These are phyloP conservation scores for Pseudocercospora macadamiae DNA, from an alignment of 2,329 filamentous ascomycete genomes.

Conservation along the genomic window DNA sequence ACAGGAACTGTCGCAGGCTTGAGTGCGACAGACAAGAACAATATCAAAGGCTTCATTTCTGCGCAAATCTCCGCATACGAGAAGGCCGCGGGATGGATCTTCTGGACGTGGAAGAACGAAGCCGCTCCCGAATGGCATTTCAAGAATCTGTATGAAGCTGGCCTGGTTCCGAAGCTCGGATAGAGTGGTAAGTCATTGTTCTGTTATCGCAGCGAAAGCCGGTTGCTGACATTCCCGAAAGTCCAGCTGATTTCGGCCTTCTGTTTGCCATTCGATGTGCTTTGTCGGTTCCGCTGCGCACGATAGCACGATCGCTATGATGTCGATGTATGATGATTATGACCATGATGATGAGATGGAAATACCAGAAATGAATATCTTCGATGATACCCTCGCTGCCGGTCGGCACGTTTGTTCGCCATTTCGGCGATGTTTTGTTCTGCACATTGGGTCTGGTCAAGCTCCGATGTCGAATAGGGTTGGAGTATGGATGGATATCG, in stretches of 20 bases:
- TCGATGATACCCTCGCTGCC: conserved; percentile 20
- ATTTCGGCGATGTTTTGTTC: neutral
- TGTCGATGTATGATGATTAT: neutral
- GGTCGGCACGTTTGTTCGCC: neutral
- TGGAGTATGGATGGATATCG: neutral
- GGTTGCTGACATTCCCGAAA: no score
- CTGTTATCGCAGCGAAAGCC: no score
- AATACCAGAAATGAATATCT: neutral
- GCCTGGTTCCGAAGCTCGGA: conserved; percentile 33
- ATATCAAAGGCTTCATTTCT: conserved; percentile 50
- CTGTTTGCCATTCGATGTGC: no score
- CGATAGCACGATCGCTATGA: conserved; percentile 6
- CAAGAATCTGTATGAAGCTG: conserved; percentile 46
- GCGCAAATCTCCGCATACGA: conserved; percentile 54
- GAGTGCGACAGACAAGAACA: conserved; percentile 45
- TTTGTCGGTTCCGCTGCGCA: no score
- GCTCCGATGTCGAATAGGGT: neutral
- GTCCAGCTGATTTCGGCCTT: no score
- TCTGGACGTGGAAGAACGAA: conserved; percentile 57
- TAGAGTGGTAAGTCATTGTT: conserved; percentile 23
- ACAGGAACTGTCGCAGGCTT: conserved; percentile 47
- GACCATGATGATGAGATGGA: conserved; percentile 8
- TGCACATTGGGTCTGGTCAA: neutral
- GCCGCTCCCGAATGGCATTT: conserved; percentile 55
- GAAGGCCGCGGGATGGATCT: conserved; percentile 53